A percentile compares a stretch with the other conserved stretches of the same genome.
Conservation (phyloP, 2,329 filamentous ascomycete species). For the Nemania abortiva region DNA sequence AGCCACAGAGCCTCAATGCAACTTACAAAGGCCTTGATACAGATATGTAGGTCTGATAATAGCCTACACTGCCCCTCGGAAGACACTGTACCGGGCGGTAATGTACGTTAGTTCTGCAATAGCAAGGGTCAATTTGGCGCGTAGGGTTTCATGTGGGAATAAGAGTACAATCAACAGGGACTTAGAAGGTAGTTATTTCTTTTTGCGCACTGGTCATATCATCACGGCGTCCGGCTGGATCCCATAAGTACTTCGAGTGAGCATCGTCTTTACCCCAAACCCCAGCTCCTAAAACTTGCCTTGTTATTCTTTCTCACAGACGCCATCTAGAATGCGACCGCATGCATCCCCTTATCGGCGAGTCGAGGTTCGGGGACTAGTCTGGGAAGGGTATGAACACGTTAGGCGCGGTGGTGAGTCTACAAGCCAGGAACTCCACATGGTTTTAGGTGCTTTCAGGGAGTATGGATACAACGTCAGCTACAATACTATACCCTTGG, state of each 20-base stretch:
- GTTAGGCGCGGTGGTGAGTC: not conserved
- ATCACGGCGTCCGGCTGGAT: not conserved
- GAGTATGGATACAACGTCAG: not conserved
- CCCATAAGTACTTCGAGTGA: not conserved
- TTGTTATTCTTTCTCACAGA: not conserved
- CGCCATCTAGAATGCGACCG: not conserved
- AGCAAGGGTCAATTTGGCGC: not conserved
- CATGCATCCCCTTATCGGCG: not conserved
- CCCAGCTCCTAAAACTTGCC: not conserved
- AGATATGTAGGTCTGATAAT: not conserved
- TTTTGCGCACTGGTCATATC: not conserved
- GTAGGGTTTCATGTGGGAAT: not conserved
- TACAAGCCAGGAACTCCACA: constrained; percentile 3
- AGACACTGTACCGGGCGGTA: no score
- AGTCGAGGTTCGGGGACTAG: not conserved
- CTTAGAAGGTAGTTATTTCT: not conserved
- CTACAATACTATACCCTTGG: not conserved
- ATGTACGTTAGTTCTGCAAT: no score
- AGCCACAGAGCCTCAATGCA: not conserved
- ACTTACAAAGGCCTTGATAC: not conserved
- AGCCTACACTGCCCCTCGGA: not conserved
- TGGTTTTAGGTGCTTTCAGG: not conserved
- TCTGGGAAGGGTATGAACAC: not conserved
- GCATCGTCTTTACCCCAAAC: no score
- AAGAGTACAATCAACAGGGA: not conserved